Conservation (phyloP, 176 grass and related monocot genomes). For the Aegilops bicornis region DNA sequence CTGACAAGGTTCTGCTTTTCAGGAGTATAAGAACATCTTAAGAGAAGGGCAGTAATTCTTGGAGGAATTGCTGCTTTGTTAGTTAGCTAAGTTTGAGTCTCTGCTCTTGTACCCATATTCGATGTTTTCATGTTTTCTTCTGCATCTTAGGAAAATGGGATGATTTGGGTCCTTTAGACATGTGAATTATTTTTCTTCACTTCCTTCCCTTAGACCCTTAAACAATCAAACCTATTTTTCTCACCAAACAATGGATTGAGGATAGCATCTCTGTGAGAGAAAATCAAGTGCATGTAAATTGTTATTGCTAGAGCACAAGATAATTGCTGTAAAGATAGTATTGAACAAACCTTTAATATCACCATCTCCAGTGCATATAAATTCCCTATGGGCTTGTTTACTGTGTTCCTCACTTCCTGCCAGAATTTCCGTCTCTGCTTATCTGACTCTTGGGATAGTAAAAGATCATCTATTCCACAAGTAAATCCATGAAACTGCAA, state of each 20-base stretch:
- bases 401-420: slow-evolving; percentile 40
- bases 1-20: not conserved
- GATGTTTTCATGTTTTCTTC: not conserved
- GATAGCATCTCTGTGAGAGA: not conserved
- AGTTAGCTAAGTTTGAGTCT: not conserved
- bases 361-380: slow-evolving; percentile 28
- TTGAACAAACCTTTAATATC: slow-evolving; percentile 45
- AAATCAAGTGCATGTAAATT: too few species aligned
- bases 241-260: not conserved
- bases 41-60: not conserved
- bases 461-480: slow-evolving; percentile 88
- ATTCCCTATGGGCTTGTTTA: slow-evolving; percentile 43
- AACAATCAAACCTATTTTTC: not conserved
- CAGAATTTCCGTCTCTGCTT: slow-evolving; percentile 31
- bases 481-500: slow-evolving; percentile 94
- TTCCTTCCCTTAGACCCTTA: not conserved
- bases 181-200: not conserved
- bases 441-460: slow-evolving; percentile 47
- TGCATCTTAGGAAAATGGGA: not conserved
- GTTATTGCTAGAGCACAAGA: not conserved
- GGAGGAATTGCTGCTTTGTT: not conserved
- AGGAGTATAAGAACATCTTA: not conserved
- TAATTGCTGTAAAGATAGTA: not conserved
- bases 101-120: not conserved
- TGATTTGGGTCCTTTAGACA: not conserved